Evolutionary conservation across 164 flowering plant species (phyloP), one percentile per base, ranked within the genome.

Genomic region (Euptelea pleiosperma): DNA sequence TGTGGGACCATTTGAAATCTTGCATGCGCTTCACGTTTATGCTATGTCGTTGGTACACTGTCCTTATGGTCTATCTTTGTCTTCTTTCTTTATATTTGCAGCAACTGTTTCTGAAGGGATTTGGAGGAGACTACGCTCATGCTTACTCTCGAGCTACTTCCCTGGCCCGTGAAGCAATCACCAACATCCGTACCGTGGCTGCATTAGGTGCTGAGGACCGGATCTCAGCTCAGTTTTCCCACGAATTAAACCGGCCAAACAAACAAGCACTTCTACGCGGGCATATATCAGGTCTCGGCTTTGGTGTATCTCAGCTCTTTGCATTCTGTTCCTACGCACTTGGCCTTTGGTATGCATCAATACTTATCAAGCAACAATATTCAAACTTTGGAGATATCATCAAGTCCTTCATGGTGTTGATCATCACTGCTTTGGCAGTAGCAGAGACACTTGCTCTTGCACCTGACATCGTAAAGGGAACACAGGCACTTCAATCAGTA

Each of bases 341-440:
- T 10, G 87, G 78, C 47, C 89, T 89, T 25, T 86, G 94, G 94
- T 85, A 89, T 60, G 89, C 79, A 25, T 82, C 91, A 26, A 46
- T 74, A 21, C 75, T 86, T 8, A 72, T 89, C 55, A 73, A 61
- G 62, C 67, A 69, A 3, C 74, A 66, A 15, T 55, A 64, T 16
- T 74, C 90, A 11, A 72, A 74, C 36, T 87, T 90, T 44, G 82
- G 84, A n/a, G 73, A 83, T 52, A 68, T 77, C 39, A 80, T 86
- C 52, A 85, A 83, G 63, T 71, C 84, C 51, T 85, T 82, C 75
- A 79, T 86, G 85, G 79, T 86, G 53, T 51, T 89, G 60, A 67
- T 86, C 15, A 58, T 83, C 48, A 80, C 91, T 6, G 81, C 91
- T 29, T 40, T 81, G 33, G 44, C 86, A n/a, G 69, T 86, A 52